phyloP scores from a whole-genome alignment of 2,329 filamentous ascomycete species.

The Epichloe gansuensis region DNA sequence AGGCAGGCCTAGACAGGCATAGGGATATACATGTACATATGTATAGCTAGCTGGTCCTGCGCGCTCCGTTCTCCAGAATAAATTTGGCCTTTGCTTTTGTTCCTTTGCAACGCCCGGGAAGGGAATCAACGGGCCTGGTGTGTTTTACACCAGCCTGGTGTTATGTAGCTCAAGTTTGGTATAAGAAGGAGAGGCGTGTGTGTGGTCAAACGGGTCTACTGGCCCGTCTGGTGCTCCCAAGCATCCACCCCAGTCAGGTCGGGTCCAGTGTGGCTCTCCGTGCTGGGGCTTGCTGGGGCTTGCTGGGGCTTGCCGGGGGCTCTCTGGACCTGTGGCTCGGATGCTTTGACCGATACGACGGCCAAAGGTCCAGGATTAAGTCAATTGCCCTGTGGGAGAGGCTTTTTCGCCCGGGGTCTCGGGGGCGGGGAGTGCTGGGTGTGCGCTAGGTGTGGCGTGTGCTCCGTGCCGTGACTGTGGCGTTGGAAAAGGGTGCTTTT shows the following conservation, averaged over 20 bases:
- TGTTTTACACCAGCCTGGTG: not conserved
- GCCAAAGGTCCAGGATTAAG: not conserved
- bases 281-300: not conserved
- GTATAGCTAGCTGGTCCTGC: not conserved
- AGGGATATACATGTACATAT: too few relatives aligned
- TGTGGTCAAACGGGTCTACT: not conserved
- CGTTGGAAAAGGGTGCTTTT: too few relatives aligned
- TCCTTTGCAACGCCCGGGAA: not conserved
- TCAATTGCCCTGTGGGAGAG: too few relatives aligned
- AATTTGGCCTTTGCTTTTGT: not conserved
- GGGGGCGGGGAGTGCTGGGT: not conserved
- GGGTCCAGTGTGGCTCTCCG: not conserved
- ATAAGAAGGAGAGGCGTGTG: not conserved
- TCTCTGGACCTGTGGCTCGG: not conserved
- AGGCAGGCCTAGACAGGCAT: too few relatives aligned
- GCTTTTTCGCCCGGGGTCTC: not conserved
- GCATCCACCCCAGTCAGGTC: not conserved
- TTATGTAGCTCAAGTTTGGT: too few relatives aligned
- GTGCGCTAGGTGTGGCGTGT: not conserved
- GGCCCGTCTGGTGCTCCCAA: not conserved
- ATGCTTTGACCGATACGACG: not conserved
- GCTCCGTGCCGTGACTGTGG: too few relatives aligned
- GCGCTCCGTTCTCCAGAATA: too few relatives aligned
- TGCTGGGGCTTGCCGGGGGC: not conserved
- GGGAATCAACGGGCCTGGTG: not conserved